Conservation (phyloP, 1,139 yeast genomes). For the Hanseniaspora sp. region DNA sequence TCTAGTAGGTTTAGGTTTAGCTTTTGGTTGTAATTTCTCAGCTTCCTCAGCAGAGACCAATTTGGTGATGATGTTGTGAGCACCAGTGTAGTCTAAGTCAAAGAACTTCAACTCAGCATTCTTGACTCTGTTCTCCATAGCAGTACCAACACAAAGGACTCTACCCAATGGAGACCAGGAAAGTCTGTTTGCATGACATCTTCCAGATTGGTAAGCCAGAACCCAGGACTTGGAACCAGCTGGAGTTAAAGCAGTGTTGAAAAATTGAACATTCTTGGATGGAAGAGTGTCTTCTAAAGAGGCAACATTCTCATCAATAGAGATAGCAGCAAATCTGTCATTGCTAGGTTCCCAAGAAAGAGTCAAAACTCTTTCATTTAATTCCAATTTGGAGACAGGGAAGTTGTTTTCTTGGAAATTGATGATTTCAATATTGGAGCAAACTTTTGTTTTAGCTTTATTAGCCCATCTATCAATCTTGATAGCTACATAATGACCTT, state of each 20-base stretch:
- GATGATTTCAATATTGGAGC: constrained; percentile 88
- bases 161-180: constrained; percentile 92
- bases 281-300: constrained; percentile 59
- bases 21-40: constrained; percentile 1
- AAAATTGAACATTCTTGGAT: constrained; percentile 65
- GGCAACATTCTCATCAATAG: constrained; percentile 44
- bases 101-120: constrained; percentile 70
- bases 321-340: constrained; percentile 72
- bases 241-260: constrained; percentile 53
- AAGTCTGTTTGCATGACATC: constrained; percentile 62
- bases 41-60: constrained; percentile 22
- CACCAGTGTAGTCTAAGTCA: constrained; percentile 77
- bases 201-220: constrained; percentile 43
- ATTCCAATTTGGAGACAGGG: constrained; percentile 89
- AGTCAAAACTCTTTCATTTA: constrained; percentile 76
- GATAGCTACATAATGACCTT: constrained; percentile 75
- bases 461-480: constrained; percentile 89
- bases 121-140: constrained; percentile 37
- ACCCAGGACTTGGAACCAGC: constrained; percentile 36
- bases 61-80: constrained; percentile 27
- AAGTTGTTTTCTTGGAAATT: constrained; percentile 76
- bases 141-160: constrained; percentile 68
- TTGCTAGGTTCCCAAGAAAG: constrained; percentile 96
- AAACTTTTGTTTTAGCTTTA: constrained; percentile 82
- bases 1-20: neutral